Conservation (phyloP, 768 basidiomycete species). For the Rhizopogon vesiculosus region DNA sequence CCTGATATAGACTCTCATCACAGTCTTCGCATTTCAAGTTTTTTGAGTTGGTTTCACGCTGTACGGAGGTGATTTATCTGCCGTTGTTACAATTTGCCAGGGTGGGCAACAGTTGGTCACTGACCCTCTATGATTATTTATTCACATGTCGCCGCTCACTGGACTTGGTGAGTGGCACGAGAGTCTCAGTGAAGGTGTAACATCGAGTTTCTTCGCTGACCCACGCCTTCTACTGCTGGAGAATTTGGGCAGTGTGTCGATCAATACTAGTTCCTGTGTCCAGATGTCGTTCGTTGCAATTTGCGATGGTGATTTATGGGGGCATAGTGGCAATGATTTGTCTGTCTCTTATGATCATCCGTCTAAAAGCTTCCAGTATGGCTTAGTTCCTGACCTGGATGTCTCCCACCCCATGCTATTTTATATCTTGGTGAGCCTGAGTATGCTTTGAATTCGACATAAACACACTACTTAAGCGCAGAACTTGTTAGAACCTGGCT, state of each 20-base stretch:
- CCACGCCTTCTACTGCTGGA: conserved; percentile 20
- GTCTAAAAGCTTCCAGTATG: background rate
- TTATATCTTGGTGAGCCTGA: conserved; percentile 4
- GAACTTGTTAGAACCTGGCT: conserved; percentile 15
- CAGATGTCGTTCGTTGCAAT: conserved; percentile 19
- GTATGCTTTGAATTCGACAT: background rate
- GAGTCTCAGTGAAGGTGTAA: background rate
- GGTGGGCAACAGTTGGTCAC: background rate
- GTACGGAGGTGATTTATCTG: conserved; percentile 5
- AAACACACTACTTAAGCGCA: background rate
- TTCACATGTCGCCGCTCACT: conserved; percentile 1
- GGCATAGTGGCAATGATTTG: background rate
- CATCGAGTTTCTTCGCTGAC: conserved; percentile 11
- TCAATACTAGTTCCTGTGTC: background rate
- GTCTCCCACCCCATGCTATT: conserved; percentile 1
- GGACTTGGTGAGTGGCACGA: conserved; percentile 14
- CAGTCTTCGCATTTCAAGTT: conserved; percentile 4
- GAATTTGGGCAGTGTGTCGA: conserved; percentile 9
- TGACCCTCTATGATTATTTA: conserved; percentile 8
- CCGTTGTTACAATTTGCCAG: conserved; percentile 1
- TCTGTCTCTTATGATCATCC: background rate
- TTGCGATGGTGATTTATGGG: conserved; percentile 10
- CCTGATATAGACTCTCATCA: conserved; percentile 14
- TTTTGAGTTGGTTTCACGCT: conserved; percentile 8
- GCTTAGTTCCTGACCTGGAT: conserved; percentile 6